Evolutionary conservation across 352 stramenopile species (phyloP).

Genomic region (Pythium oligandrum): DNA sequence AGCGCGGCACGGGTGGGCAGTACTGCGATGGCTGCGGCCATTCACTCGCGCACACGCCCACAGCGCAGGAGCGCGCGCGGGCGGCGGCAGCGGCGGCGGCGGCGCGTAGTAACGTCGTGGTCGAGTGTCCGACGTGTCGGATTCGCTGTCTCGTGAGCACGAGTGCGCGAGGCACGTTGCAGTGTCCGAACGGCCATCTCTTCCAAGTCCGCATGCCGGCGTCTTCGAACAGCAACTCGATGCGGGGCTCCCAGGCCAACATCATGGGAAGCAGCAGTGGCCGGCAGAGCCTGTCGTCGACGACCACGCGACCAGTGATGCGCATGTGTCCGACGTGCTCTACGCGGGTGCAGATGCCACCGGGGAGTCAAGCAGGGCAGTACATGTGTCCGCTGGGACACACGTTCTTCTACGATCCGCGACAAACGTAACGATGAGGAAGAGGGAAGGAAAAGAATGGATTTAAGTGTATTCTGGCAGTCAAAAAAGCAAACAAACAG

Average conservation of each 20-base stretch:
- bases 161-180: slow-evolving; percentile 31
- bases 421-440: slow-evolving; percentile 21
- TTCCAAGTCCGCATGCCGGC: slow-evolving; percentile 37
- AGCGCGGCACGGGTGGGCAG: slow-evolving; percentile 30
- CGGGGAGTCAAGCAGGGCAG: slow-evolving; percentile 75
- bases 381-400: slow-evolving; percentile 88
- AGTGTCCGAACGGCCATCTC: slow-evolving; percentile 41
- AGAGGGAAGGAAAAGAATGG: neutral
- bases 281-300: slow-evolving; percentile 13
- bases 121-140: slow-evolving; percentile 37
- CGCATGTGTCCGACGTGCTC: slow-evolving; percentile 84
- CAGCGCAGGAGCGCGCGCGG: slow-evolving; percentile 28
- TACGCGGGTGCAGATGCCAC: slow-evolving; percentile 85
- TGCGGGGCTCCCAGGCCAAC: no score
- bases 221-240: slow-evolving; percentile 1
- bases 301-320: slow-evolving; percentile 52
- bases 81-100: slow-evolving; percentile 18
- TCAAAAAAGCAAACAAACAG: no score
- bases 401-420: slow-evolving; percentile 83
- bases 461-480: neutral
- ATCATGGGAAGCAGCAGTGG: slow-evolving; percentile 1
- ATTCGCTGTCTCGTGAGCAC: slow-evolving; percentile 40
- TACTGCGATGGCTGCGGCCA: slow-evolving; percentile 37
- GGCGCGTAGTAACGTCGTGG: slow-evolving; percentile 32
- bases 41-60: slow-evolving; percentile 38